These are phyloP conservation scores for Pisolithus thermaeus DNA, from an alignment of 1,284 basidiomycete genomes.

Conservation along the genomic window DNA sequence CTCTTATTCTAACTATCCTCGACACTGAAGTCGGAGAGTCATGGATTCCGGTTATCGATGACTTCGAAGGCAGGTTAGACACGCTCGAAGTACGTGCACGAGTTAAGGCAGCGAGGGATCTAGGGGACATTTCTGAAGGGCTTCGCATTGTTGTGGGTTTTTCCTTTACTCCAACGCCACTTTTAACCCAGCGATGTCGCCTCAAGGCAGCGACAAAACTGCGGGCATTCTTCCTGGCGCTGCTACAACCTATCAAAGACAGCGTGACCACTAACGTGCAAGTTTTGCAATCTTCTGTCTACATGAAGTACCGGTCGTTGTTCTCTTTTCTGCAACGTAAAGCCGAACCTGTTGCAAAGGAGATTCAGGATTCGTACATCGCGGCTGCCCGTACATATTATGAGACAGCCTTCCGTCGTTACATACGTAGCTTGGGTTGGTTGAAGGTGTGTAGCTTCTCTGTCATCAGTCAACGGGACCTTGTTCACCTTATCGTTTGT, in stretches of 20 bases:
- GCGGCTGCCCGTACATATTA: constrained; percentile 86
- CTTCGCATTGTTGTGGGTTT: constrained; percentile 73
- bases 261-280: constrained; percentile 92
- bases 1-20: constrained; percentile 73
- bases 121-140: constrained; percentile 80
- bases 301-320: constrained; percentile 81
- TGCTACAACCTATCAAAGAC: constrained; percentile 77
- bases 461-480: neutral
- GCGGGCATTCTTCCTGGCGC: constrained; percentile 77
- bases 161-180: constrained; percentile 2
- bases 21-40: constrained; percentile 78
- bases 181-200: constrained; percentile 1
- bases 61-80: constrained; percentile 75
- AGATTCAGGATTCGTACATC: constrained; percentile 87
- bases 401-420: constrained; percentile 92
- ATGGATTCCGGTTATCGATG: constrained; percentile 77
- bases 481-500: constrained; percentile 2
- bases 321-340: constrained; percentile 86
- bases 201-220: constrained; percentile 81
- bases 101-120: constrained; percentile 80
- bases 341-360: constrained; percentile 76
- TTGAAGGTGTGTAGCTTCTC: constrained; percentile 51
- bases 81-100: constrained; percentile 65
- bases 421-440: constrained; percentile 74
- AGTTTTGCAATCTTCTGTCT: constrained; percentile 83